Evolutionary conservation across 2,329 filamentous ascomycete species (phyloP).

Genomic region (Fusarium cyanostomum): DNA sequence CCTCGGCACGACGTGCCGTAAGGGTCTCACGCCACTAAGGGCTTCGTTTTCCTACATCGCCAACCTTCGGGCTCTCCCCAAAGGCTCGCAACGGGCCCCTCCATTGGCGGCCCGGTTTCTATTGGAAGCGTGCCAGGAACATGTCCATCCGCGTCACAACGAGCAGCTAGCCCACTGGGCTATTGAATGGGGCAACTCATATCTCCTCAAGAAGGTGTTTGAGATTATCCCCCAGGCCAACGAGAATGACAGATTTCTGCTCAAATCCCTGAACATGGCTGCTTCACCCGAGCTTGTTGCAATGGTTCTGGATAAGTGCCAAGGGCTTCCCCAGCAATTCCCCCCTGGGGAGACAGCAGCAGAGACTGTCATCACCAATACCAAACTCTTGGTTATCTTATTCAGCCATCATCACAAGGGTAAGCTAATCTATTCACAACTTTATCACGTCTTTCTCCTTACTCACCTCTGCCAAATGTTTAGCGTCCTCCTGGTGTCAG

Average conservation of each 20-base stretch:
- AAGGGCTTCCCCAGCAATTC: conserved; percentile 22
- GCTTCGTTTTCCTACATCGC: conserved; percentile 43
- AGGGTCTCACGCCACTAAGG: conserved; percentile 45
- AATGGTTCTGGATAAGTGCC: conserved; percentile 36
- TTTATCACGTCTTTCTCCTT: too few relatives aligned
- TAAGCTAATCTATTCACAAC: too few relatives aligned
- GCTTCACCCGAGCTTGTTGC: conserved; percentile 36
- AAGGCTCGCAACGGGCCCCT: background rate
- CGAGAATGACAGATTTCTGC: conserved; percentile 20
- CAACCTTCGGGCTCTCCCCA: background rate
- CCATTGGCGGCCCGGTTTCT: conserved; percentile 30
- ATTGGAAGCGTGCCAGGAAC: conserved; percentile 18
- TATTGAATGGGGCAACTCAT: conserved; percentile 42
- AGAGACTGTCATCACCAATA: conserved; percentile 46
- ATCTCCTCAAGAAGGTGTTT: conserved; percentile 33
- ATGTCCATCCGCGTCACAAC: background rate
- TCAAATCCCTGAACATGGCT: conserved; percentile 42
- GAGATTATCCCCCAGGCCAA: conserved; percentile 22
- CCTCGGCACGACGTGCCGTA: conserved; percentile 30
- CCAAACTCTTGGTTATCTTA: conserved; percentile 5
- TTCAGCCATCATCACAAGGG: too few relatives aligned
- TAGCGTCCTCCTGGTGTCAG: background rate
- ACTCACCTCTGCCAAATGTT: too few relatives aligned
- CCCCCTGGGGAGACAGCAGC: conserved; percentile 36
- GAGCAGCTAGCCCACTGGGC: conserved; percentile 30